Conservation (phyloP, 495 filamentous ascomycete species). For the Lepidopterella palustris region DNA sequence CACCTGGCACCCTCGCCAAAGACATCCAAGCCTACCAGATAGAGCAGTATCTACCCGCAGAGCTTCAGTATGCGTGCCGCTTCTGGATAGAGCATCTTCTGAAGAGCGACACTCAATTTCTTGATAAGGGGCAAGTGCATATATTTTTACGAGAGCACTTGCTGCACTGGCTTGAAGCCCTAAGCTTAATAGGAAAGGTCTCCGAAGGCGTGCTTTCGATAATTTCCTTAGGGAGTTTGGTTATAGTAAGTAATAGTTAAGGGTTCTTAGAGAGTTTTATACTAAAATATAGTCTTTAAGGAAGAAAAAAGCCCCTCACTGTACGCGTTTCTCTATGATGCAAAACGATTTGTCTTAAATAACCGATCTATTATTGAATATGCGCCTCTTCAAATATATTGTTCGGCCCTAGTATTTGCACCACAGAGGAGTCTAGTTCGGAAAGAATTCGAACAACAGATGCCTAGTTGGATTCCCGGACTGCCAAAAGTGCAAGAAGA, state of each 20-base stretch:
- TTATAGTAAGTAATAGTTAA: not conserved
- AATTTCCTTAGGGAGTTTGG: constrained; percentile 4
- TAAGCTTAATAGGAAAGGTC: not conserved
- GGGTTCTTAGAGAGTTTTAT: not conserved
- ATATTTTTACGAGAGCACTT: not conserved
- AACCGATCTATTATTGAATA: constrained; percentile 23
- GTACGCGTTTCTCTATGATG: constrained; percentile 33
- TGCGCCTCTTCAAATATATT: constrained; percentile 31
- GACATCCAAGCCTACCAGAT: not conserved
- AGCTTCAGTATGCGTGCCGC: not conserved
- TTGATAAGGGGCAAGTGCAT: not conserved
- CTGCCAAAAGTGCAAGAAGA: not conserved
- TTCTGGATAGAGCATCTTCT: constrained; percentile 31
- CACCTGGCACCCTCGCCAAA: constrained; percentile 20
- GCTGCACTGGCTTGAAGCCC: constrained; percentile 30
- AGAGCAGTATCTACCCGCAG: not conserved
- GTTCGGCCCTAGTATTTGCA: constrained; percentile 34
- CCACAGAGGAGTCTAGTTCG: constrained; percentile 24
- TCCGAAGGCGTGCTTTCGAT: constrained; percentile 7
- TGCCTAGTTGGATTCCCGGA: not conserved
- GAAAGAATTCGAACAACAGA: not conserved
- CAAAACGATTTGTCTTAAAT: constrained; percentile 34
- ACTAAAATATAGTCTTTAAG: constrained; percentile 12
- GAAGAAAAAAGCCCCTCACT: constrained; percentile 31
- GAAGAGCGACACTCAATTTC: constrained; percentile 2